These are phyloP conservation scores for Penicillium verhagenii DNA, from an alignment of 495 filamentous ascomycete genomes.

Conservation along the genomic window DNA sequence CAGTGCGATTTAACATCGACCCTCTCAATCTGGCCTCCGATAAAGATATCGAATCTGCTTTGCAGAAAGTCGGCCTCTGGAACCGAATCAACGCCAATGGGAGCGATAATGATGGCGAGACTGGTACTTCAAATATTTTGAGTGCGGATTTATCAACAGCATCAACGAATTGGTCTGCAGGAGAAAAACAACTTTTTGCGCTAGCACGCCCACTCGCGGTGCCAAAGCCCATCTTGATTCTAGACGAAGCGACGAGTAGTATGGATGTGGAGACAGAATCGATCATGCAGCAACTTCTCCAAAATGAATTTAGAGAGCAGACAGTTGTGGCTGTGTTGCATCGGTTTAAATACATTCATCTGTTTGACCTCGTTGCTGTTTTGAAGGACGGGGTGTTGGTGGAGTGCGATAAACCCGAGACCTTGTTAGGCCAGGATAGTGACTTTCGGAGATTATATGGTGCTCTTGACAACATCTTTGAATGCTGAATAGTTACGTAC, in stretches of 20 bases:
- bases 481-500: too few relatives aligned
- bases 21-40: constrained; percentile 17
- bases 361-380: constrained; percentile 41
- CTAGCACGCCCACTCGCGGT: constrained; percentile 20
- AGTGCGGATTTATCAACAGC: too few relatives aligned
- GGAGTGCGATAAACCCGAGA: constrained; percentile 27
- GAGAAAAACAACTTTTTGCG: constrained; percentile 21
- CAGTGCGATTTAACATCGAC: constrained; percentile 13
- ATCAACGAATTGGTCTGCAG: constrained; percentile 19
- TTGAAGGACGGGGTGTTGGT: constrained; percentile 22
- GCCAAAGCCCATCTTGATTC: constrained; percentile 15
- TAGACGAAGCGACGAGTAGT: constrained; percentile 33
- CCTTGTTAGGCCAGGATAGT: constrained; percentile 4
- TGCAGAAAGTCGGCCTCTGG: constrained; percentile 18
- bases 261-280: constrained; percentile 25
- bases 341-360: constrained; percentile 37
- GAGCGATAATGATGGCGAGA: constrained; percentile 1
- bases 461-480: too few relatives aligned
- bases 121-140: too few relatives aligned
- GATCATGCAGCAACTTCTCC: constrained; percentile 9
- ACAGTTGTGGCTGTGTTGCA: constrained; percentile 45
- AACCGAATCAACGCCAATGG: constrained; percentile 16
- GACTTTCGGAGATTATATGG: too few relatives aligned
- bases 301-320: not conserved
- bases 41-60: constrained; percentile 2